These are phyloP conservation scores for Whalleya microplaca DNA, from an alignment of 2,329 filamentous ascomycete species.

Conservation along the genomic window DNA sequence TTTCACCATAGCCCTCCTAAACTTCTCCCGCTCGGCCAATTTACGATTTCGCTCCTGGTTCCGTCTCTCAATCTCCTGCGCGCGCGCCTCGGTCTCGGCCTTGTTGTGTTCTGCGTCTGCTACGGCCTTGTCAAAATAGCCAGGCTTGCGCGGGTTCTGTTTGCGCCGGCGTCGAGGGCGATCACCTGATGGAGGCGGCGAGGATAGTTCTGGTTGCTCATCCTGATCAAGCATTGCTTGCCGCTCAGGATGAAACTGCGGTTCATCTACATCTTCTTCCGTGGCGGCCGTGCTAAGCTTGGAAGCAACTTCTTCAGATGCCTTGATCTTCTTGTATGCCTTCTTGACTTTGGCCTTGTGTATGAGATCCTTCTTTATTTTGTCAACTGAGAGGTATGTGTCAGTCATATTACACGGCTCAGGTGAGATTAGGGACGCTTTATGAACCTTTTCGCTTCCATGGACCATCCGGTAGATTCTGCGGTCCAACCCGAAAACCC, in stretches of 20 bases:
- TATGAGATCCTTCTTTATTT: conserved; percentile 88
- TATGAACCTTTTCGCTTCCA: conserved; percentile 73
- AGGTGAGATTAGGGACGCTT: conserved; percentile 2
- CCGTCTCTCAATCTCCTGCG: conserved; percentile 47
- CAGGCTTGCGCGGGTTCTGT: conserved; percentile 52
- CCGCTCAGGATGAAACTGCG: conserved; percentile 45
- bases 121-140: conserved; percentile 69
- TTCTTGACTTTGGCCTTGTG: conserved; percentile 94
- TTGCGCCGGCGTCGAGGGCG: conserved; percentile 30
- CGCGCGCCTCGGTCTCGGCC: conserved; percentile 47
- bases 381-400: conserved; percentile 62
- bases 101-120: conserved; percentile 49
- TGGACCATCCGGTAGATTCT: conserved; percentile 87
- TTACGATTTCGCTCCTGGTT: conserved; percentile 68
- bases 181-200: conserved; percentile 15
- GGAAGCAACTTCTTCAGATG: conserved; percentile 42
- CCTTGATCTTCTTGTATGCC: conserved; percentile 86
- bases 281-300: conserved; percentile 16
- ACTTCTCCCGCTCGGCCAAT: conserved; percentile 65
- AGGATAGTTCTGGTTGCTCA: conserved; percentile 15
- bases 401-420: conserved; percentile 7
- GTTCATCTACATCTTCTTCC: conserved; percentile 21
- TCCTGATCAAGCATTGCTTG: conserved; percentile 44
- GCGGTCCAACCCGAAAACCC: conserved; percentile 85
- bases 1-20: conserved; percentile 71